Percentiles rank a stretch among this genome's conserved stretches.
phyloP scores from a whole-genome alignment of 2,329 filamentous ascomycete genomes.

The Pseudopithomyces chartarum region DNA sequence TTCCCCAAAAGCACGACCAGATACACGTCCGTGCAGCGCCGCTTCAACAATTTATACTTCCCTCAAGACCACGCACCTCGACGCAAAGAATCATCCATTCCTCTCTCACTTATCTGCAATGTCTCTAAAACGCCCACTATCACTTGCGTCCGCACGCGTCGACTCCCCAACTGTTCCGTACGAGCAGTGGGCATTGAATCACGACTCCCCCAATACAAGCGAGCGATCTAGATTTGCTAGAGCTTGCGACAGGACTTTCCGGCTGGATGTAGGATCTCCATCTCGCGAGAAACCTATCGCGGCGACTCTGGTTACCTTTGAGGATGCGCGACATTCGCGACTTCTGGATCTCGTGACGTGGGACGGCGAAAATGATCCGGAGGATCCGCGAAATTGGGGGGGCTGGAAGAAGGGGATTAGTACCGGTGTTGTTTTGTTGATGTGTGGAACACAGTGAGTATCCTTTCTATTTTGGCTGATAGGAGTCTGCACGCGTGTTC shows the following conservation, averaged over 20 bases:
- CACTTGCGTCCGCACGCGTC: background rate
- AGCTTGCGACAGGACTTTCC: background rate
- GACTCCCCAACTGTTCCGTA: background rate
- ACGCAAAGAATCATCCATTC: no score
- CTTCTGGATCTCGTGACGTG: constrained; percentile 56
- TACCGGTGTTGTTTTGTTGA: constrained; percentile 24
- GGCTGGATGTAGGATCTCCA: background rate
- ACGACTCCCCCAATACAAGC: background rate
- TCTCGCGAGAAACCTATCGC: background rate
- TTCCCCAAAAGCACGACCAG: no score
- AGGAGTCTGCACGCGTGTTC: background rate
- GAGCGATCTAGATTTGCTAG: background rate
- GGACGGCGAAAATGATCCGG: constrained; percentile 60
- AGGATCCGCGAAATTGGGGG: constrained; percentile 65
- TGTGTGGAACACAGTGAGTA: constrained; percentile 34
- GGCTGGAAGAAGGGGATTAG: constrained; percentile 22
- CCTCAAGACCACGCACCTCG: no score
- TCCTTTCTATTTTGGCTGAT: no score
- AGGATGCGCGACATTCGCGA: background rate
- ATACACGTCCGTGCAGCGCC: no score
- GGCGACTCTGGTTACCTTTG: background rate
- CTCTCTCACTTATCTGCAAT: no score
- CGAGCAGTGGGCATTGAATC: background rate
- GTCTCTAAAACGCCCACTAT: background rate
- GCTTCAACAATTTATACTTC: no score